These are phyloP conservation scores for Phytopythium ostracodes DNA, from an alignment of 352 stramenopile genomes.

Conservation along the genomic window DNA sequence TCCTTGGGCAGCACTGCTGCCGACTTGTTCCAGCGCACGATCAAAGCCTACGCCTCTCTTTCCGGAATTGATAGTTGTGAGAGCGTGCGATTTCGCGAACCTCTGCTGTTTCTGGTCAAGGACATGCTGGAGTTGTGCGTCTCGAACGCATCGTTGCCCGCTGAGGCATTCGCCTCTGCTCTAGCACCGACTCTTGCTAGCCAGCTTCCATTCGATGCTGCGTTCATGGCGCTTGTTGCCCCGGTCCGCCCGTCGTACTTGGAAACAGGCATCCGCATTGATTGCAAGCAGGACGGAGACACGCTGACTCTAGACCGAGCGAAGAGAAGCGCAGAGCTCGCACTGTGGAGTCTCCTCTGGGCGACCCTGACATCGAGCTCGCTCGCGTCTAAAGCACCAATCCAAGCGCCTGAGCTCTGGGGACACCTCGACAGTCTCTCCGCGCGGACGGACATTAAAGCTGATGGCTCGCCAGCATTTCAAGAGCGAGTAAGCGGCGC, in stretches of 20 bases:
- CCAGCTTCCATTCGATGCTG: background rate
- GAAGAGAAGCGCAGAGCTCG: background rate
- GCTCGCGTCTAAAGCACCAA: background rate
- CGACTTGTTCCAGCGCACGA: background rate
- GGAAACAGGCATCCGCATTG: background rate
- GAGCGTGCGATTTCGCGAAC: conserved; percentile 17
- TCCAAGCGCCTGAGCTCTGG: background rate
- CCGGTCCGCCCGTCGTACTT: too few species aligned
- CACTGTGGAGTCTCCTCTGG: background rate
- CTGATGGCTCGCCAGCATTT: too few species aligned
- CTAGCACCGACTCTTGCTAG: background rate
- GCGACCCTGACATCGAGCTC: background rate
- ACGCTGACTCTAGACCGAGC: background rate
- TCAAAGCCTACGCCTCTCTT: conserved; percentile 1
- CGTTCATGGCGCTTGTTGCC: background rate
- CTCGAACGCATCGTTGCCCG: background rate
- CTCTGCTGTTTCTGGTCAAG: conserved; percentile 28
- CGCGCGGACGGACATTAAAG: conserved; percentile 5
- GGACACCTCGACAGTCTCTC: background rate
- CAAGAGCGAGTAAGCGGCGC: conserved; percentile 9
- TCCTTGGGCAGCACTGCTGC: background rate
- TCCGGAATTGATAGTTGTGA: background rate
- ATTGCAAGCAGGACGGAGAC: background rate
- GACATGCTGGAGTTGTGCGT: conserved; percentile 19
- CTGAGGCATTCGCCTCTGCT: background rate